Base-by-base conservation (phyloP, 805 yeast genomes). In the Candida pseudofarinosa region DNA sequence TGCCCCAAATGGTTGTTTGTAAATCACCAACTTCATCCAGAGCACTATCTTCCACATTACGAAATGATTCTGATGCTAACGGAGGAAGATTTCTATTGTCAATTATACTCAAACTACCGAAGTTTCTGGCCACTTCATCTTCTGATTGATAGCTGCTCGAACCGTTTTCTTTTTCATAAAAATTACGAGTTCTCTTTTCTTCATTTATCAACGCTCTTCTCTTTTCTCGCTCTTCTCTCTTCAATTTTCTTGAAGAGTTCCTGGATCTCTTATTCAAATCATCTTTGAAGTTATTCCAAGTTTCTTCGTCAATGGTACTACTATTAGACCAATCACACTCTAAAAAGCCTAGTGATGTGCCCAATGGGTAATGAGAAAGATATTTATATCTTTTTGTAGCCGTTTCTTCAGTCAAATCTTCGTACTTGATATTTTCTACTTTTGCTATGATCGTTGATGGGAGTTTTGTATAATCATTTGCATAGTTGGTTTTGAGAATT, bases 331-430 rank as follows among this genome's bases (percentile, higher is more conserved):
- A 91, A 57, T 88, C 83, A 40, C 96, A 76, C 53, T 93, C 98
- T 42, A 93, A 58, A 48, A 87, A 81, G 8, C 89, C 95, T 35
- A 91, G 61, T 40, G 84, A 85, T 0, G 96, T 84, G 1, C 97
- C 97, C 20, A 79, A 59, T 0, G 99, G 97, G 17, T 89, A 63
- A 60, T 91, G 91, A 0, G 85, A 74, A 43, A 93, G 63, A 59
- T 85, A 88, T 60, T 88, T 90, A 58, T 74, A 74, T 50, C 81
- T 79, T 40, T 77, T 75, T 2, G 77, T 35, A 53, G 54, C 84
- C 49, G 79, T 79, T 13, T 78, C 81, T 0, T 83, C 76, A 2
- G 83, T 76, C 16, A 84, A 70, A 18, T 77, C 77, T 31, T 85
- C 95, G 55, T 76, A 76, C 38, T 69, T 75, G 32, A 91, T 77